Conservation (phyloP, 2,329 filamentous ascomycete species). For the Nigrograna mackinnonii region DNA sequence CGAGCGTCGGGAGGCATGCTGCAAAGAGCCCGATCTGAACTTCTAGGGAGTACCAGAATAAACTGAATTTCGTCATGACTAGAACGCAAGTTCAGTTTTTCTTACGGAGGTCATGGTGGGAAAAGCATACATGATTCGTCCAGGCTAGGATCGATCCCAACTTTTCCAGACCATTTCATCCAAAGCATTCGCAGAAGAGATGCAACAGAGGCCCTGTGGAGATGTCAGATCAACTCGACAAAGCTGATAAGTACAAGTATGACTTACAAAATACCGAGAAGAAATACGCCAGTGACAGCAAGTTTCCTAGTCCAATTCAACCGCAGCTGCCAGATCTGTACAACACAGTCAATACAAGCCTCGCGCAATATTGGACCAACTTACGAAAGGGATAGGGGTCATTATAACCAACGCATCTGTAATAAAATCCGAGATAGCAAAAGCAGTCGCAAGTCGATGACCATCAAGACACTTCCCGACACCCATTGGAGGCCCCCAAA, state of each 20-base stretch:
- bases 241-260: background rate
- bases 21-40: no score
- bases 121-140: no score
- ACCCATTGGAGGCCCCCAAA: background rate
- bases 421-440: constrained; percentile 6
- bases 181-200: background rate
- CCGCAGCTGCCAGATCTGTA: constrained; percentile 2
- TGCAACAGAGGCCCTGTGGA: background rate
- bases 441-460: background rate
- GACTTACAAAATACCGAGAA: constrained; percentile 1
- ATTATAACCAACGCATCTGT: constrained; percentile 4
- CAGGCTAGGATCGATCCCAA: no score
- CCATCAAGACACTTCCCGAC: constrained; percentile 4
- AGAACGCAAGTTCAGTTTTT: no score
- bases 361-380: background rate
- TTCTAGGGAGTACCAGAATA: no score
- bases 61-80: no score
- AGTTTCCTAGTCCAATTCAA: background rate
- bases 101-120: no score
- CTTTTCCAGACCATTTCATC: no score
- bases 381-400: constrained; percentile 4
- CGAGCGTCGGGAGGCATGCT: no score
- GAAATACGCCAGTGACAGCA: constrained; percentile 1
- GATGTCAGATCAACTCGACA: background rate
- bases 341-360: no score